These are phyloP conservation scores for Pneumocystis oryctolagi DNA, from an alignment of 1,139 yeast genomes.

Conservation along the genomic window DNA sequence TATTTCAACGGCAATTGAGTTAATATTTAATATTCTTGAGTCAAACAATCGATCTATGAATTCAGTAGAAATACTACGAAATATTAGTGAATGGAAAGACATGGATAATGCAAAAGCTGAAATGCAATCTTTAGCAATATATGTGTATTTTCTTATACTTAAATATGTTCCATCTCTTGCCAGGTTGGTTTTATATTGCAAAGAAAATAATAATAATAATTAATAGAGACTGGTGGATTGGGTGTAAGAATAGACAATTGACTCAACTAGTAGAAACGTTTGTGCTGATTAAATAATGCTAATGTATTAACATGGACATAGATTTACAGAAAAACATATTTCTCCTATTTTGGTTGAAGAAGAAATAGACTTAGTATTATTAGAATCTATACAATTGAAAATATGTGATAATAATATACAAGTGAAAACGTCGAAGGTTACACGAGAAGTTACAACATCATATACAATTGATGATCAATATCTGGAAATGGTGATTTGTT, in stretches of 20 bases:
- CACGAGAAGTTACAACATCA: slow-evolving; percentile 57
- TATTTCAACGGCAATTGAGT: not conserved
- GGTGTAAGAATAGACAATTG: slow-evolving; percentile 42
- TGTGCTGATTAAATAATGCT: not conserved
- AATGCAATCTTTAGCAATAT: not conserved
- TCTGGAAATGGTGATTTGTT: slow-evolving; percentile 59
- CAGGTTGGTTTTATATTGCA: slow-evolving; percentile 45
- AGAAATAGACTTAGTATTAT: slow-evolving; percentile 43
- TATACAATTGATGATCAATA: slow-evolving; percentile 79
- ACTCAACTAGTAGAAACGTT: slow-evolving; percentile 41
- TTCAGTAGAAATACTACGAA: slow-evolving; percentile 18
- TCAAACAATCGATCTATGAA: slow-evolving; percentile 8
- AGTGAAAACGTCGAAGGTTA: slow-evolving; percentile 45
- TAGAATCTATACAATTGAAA: slow-evolving; percentile 18
- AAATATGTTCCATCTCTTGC: slow-evolving; percentile 42
- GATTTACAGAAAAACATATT: slow-evolving; percentile 42
- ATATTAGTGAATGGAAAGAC: slow-evolving; percentile 25
- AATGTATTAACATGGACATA: not conserved
- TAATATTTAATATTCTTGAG: slow-evolving; percentile 9
- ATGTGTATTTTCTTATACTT: slow-evolving; percentile 18
- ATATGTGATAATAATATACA: slow-evolving; percentile 37
- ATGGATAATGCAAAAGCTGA: slow-evolving; percentile 3
- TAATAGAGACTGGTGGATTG: slow-evolving; percentile 42
- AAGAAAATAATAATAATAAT: slow-evolving; percentile 38
- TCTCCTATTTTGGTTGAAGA: slow-evolving; percentile 50